Base-by-base conservation (phyloP, 164 flowering plant species). In the Kalanchoe fedtschenkoi region DNA sequence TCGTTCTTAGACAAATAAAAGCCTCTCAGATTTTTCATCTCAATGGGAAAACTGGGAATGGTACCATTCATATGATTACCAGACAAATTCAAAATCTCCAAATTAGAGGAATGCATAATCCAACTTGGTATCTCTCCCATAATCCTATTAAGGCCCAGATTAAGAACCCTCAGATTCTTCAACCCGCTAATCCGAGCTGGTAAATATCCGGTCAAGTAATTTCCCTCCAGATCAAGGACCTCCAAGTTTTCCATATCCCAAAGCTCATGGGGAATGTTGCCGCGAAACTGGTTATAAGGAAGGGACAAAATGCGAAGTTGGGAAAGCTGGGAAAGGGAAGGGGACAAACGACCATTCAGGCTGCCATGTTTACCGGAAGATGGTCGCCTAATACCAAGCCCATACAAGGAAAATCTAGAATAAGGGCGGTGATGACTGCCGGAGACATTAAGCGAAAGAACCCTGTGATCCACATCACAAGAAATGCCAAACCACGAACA, bases 151-250 rank as follows among this genome's bases (percentile, higher is more conserved):
- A 80, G 77, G 63, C 79, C 86, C 4, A 84, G 68, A 70, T 84
- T 84, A 28, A 81, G 73, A 65, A 80, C 81, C 62, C 77, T 55
- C 70, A 81, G 68, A 6, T 55, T 75, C 63, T 60, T 71, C 62
- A 77, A 66, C 44, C 80, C 80, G 6, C 14, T 9, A 59, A 78
- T 66, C 4, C 34, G 35, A 15, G 5, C n/a, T 0, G 81, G 79
- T 65, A 80, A 64, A 1, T 57, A 56, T 51, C 83, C 89, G 34
- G 68, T 22, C 14, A 84, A 3, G 60, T 37, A 64, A 68, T 82
- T 84, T 10, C 82, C 87, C 64, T 84, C 87, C 8, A 84, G 81
- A 75, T 84, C 87, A 71, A 82, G 71, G 34, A 81, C 82, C 43
- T 78, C 83, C 9, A 84, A 64, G 54, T 80, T 77, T 59, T 77